Conservation (phyloP, 768 basidiomycete species). For the Dictyophora rubrovolvata region DNA sequence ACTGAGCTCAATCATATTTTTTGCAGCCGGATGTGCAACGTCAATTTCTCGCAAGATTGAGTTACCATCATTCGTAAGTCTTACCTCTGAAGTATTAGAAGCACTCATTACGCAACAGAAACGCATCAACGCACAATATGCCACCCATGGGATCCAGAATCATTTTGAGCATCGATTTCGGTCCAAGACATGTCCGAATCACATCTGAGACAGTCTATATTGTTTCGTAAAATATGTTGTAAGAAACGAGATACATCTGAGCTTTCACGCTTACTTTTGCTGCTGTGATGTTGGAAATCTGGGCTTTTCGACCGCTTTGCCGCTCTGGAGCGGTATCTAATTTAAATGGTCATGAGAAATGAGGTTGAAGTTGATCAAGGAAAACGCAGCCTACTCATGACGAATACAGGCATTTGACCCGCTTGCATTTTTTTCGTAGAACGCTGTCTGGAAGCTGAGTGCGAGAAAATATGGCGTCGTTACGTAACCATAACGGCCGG, state of each 20-base stretch:
- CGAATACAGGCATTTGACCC: constrained; percentile 71
- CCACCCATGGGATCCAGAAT: constrained; percentile 99
- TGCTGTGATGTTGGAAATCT: constrained; percentile 93
- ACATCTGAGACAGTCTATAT: constrained; percentile 92
- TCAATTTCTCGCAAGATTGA: constrained; percentile 98
- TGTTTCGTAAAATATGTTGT: not conserved
- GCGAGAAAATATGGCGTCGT: not conserved
- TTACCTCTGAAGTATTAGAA: constrained; percentile 21
- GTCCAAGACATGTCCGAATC: constrained; percentile 92
- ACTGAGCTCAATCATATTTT: constrained; percentile 98
- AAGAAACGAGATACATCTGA: not conserved
- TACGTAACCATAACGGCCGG: not conserved
- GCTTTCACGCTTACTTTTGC: constrained; percentile 61
- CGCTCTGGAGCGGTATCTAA: constrained; percentile 89
- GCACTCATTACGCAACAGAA: not conserved
- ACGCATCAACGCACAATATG: constrained; percentile 55
- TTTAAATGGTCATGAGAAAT: constrained; percentile 2
- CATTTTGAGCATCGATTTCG: constrained; percentile 99
- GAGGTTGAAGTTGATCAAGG: not conserved
- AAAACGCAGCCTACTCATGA: constrained; percentile 50
- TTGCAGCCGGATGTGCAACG: constrained; percentile 96
- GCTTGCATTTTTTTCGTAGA: constrained; percentile 9
- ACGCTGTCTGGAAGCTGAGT: not conserved
- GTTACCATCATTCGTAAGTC: constrained; percentile 97
- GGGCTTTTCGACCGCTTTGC: constrained; percentile 90